A percentile compares a stretch with the other conserved stretches of the same genome.
Conservation (phyloP, 768 basidiomycete genomes). For the Boletus rubropictus region DNA sequence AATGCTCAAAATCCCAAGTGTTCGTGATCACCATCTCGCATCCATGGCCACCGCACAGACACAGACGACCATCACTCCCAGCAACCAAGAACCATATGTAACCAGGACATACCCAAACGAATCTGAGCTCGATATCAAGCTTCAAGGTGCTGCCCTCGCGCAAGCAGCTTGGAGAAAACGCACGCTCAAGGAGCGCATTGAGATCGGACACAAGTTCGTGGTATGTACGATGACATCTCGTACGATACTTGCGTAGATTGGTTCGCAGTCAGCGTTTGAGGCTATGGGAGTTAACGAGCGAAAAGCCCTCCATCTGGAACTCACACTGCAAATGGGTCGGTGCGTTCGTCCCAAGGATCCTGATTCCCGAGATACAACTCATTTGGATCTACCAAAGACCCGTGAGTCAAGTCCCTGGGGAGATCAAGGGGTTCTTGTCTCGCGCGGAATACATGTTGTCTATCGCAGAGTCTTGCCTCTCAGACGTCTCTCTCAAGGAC, state of each 20-base stretch:
- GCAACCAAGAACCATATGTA: slow-evolving; percentile 59
- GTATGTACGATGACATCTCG: slow-evolving; percentile 35
- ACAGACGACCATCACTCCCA: slow-evolving; percentile 84
- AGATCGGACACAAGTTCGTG: slow-evolving; percentile 66
- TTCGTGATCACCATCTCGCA: background rate
- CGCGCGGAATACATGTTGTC: slow-evolving; percentile 80
- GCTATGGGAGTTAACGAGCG: slow-evolving; percentile 47
- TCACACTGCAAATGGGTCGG: slow-evolving; percentile 92
- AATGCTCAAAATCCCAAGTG: background rate
- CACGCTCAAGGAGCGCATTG: slow-evolving; percentile 57
- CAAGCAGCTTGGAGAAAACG: slow-evolving; percentile 70
- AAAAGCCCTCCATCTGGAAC: slow-evolving; percentile 46
- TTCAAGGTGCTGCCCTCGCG: slow-evolving; percentile 53
- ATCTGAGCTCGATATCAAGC: slow-evolving; percentile 53
- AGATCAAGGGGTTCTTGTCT: slow-evolving; percentile 75
- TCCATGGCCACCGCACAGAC: slow-evolving; percentile 22
- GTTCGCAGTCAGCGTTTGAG: slow-evolving; percentile 44
- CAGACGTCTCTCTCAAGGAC: slow-evolving; percentile 66
- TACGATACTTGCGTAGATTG: background rate
- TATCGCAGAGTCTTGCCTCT: slow-evolving; percentile 70
- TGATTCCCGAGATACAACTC: background rate
- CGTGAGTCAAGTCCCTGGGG: slow-evolving; percentile 68
- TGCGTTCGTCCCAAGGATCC: slow-evolving; percentile 31
- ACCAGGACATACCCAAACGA: slow-evolving; percentile 56
- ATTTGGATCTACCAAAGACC: slow-evolving; percentile 46